These are phyloP conservation scores for Eucalyptus pauciflora DNA, from an alignment of 345 rosid genomes.

Conservation along the genomic window DNA sequence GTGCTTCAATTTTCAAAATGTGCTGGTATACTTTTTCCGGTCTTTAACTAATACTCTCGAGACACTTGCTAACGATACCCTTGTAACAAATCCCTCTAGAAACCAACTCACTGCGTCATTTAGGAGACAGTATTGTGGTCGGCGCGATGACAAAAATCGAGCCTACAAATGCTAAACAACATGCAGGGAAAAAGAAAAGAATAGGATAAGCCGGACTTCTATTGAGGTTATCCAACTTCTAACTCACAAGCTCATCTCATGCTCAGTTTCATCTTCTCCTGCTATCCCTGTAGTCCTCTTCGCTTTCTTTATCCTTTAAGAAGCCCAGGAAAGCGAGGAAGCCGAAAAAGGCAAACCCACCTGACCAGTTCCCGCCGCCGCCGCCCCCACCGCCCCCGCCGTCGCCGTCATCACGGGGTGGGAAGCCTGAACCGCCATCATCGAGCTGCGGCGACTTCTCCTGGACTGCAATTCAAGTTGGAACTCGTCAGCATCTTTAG, in stretches of 20 bases:
- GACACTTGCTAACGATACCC: not conserved
- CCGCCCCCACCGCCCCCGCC: slow-evolving; percentile 96
- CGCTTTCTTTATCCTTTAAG: slow-evolving; percentile 73
- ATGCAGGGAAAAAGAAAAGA: not conserved
- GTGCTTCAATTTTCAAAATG: not conserved
- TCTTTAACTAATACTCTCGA: not conserved
- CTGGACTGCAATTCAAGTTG: slow-evolving; percentile 23
- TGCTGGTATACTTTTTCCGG: not conserved
- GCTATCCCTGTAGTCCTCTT: slow-evolving; percentile 32
- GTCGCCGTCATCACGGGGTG: slow-evolving; percentile 64
- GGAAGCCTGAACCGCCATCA: slow-evolving; percentile 75
- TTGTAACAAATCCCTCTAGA: not conserved
- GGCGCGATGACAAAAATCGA: not conserved
- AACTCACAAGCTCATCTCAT: not conserved
- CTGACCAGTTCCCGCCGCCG: slow-evolving; percentile 81
- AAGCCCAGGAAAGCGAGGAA: slow-evolving; percentile 79
- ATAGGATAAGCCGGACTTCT: not conserved
- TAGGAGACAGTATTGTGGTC: not conserved
- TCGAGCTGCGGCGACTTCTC: slow-evolving; percentile 72
- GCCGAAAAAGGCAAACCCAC: slow-evolving; percentile 87
- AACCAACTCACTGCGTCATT: not conserved
- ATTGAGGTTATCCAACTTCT: not conserved
- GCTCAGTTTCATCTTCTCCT: slow-evolving; percentile 35
- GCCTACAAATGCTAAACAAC: not conserved
- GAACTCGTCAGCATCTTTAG: not conserved